Conservation (phyloP, 2,329 filamentous ascomycete species). For the Colletotrichum neosansevieriae region DNA sequence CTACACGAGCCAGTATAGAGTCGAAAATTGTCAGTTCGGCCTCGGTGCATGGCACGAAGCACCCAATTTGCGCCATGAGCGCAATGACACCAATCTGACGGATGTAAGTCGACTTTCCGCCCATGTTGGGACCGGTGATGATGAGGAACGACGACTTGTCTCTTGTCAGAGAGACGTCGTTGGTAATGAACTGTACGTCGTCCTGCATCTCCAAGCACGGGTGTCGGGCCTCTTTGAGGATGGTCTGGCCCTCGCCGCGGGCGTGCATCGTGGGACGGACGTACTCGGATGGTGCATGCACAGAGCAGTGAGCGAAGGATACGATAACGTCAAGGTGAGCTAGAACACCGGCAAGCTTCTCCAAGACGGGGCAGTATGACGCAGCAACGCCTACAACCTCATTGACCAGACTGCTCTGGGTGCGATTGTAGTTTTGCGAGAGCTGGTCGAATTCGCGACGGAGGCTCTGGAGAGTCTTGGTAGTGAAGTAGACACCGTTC, state of each 20-base stretch:
- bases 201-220: slow-evolving; percentile 99
- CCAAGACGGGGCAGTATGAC: slow-evolving; percentile 93
- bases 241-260: slow-evolving; percentile 87
- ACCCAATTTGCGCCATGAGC: slow-evolving; percentile 96
- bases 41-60: slow-evolving; percentile 91
- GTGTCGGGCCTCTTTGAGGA: slow-evolving; percentile 93
- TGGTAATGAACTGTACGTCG: slow-evolving; percentile 98
- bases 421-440: slow-evolving; percentile 94
- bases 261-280: slow-evolving; percentile 91
- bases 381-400: slow-evolving; percentile 95
- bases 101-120: slow-evolving; percentile 98
- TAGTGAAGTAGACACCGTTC: slow-evolving; percentile 99
- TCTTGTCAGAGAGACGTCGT: slow-evolving; percentile 86
- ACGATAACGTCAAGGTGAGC: slow-evolving; percentile 96
- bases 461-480: slow-evolving; percentile 80
- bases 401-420: slow-evolving; percentile 88
- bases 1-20: slow-evolving; percentile 94
- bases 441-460: slow-evolving; percentile 94
- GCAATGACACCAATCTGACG: slow-evolving; percentile 97
- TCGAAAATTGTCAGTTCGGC: slow-evolving; percentile 97
- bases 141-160: slow-evolving; percentile 90
- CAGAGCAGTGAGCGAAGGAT: slow-evolving; percentile 90
- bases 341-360: slow-evolving; percentile 87
- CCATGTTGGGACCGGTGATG: slow-evolving; percentile 99
- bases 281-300: slow-evolving; percentile 93